Evolutionary conservation across 2,329 filamentous ascomycete species (phyloP), one percentile per base, ranked within the genome.

Genomic region (Neospermospora avenae): DNA sequence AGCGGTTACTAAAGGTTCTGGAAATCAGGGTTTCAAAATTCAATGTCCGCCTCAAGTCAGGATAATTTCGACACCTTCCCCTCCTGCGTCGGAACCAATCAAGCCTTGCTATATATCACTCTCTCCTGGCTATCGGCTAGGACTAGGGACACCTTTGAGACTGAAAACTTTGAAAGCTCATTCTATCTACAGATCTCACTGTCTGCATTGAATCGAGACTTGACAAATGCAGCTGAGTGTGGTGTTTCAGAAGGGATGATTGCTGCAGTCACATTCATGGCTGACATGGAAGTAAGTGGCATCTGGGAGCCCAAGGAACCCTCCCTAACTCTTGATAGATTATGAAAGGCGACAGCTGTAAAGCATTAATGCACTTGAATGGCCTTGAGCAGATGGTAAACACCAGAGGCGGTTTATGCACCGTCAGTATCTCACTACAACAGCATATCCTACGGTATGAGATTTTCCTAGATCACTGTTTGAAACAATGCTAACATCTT

Each of bases 251-350:
- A 56, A 6, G 54, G 41, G 6, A 55, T 39, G 3, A 45, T 55
- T 16, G 52, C 52, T 42, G 52, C 52, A 16, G 52, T 55, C 22
- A 39, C 52, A 44, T 55, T 37, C 25, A 42, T 55, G 52, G 44
- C 52, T 28, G 44, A 55, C 37, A 55, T 55, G 52, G 52, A 55
- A 25, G 52, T 55, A 44, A 31, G 39, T 4, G 13, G 20, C n/a
- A n/a, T n/a, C n/a, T n/a, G 16, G 39, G 13, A 16, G 7, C 14
- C 16, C 37, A 13, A 20, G 22, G 3, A 16, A 24, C 11, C 16
- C n/a, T 6, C 14, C 7, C 34, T 53, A n/a, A 53, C n/a, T 5
- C 5, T 14, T 14, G 22, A n/a, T 16, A 55, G 52, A 55, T 44
- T 24, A 20, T 55, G 39, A 55, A 55, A 20, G 52, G 52, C 22